phyloP scores from a whole-genome alignment of 2,329 filamentous ascomycete genomes.

The Helotiales sp. region DNA sequence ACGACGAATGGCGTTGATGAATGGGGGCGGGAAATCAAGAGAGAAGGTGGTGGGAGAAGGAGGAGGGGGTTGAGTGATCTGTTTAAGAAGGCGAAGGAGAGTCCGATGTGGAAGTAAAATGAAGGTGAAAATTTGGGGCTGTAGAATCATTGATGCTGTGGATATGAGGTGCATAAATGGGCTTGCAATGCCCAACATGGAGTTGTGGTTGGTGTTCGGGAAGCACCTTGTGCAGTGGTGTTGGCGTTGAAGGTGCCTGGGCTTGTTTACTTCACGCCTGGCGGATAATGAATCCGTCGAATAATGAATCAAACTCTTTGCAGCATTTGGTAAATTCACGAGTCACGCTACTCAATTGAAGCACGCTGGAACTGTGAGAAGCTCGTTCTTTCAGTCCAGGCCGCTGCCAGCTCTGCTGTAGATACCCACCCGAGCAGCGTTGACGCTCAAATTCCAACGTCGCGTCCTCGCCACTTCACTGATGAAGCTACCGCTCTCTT shows the following conservation, averaged over 20 bases:
- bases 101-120: background rate
- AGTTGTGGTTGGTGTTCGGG: background rate
- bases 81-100: conserved; percentile 18
- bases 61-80: conserved; percentile 19
- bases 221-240: background rate
- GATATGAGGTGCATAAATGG: background rate
- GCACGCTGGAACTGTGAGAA: too few species aligned
- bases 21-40: conserved; percentile 11
- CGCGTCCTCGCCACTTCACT: too few species aligned
- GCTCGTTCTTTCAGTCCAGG: too few species aligned
- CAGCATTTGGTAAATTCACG: too few species aligned
- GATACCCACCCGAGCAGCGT: too few species aligned
- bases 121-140: background rate
- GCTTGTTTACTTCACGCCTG: background rate
- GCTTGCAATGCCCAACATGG: background rate
- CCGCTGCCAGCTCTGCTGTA: too few species aligned
- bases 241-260: background rate
- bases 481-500: too few species aligned
- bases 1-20: conserved; percentile 14
- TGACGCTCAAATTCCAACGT: too few species aligned
- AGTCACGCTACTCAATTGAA: too few species aligned
- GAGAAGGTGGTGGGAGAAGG: background rate
- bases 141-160: background rate
- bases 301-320: conserved; percentile 5
- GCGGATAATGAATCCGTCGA: background rate